Evolutionary conservation across 371 early-diverging fungal genomes (phyloP).

Genomic region (Circinella umbellata): DNA sequence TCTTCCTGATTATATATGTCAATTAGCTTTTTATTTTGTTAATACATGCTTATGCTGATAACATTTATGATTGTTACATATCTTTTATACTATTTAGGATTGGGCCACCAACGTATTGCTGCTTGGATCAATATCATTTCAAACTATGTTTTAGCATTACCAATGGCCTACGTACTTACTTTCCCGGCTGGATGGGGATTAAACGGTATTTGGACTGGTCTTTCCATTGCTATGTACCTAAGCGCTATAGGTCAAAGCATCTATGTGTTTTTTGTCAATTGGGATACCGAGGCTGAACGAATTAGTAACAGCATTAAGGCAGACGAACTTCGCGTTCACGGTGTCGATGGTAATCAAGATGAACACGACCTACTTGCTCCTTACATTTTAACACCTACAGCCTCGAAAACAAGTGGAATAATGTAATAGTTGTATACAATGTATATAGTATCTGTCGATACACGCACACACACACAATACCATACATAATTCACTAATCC

Average conservation of each 20-base stretch:
- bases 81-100: constrained; percentile 23
- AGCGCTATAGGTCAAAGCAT: constrained; percentile 45
- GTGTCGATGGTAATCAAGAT: background rate
- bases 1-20: too few species aligned
- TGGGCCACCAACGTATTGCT: constrained; percentile 75
- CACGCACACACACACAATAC: background rate
- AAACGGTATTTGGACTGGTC: constrained; percentile 73
- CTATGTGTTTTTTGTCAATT: constrained; percentile 47
- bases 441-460: background rate
- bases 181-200: constrained; percentile 62
- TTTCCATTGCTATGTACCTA: constrained; percentile 59
- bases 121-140: constrained; percentile 71
- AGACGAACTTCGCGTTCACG: constrained; percentile 20
- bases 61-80: too few species aligned
- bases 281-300: constrained; percentile 50
- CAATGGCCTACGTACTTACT: constrained; percentile 66
- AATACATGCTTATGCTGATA: too few species aligned
- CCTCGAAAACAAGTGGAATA: too few species aligned
- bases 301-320: constrained; percentile 39
- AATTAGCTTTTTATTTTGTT: too few species aligned
- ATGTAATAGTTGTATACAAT: background rate
- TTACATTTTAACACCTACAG: too few species aligned
- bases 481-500: background rate
- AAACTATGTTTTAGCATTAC: constrained; percentile 74
- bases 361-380: background rate